Evolutionary conservation across 2,329 filamentous ascomycete genomes (phyloP).

Genomic region (Pseudonectria buxi): DNA sequence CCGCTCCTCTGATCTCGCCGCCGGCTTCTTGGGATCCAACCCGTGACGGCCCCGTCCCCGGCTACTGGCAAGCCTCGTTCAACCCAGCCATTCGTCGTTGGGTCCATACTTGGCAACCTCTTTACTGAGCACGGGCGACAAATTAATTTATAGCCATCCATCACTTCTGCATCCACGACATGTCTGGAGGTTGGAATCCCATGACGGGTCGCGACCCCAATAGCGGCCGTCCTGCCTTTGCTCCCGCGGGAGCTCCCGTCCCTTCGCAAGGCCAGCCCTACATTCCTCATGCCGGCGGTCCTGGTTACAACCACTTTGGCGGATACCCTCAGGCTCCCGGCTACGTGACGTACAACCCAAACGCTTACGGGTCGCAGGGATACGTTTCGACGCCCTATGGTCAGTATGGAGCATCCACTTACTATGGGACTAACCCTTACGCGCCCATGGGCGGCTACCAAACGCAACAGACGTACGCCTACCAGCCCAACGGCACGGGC

Average conservation of each 20-base stretch:
- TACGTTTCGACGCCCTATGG: conserved; percentile 8
- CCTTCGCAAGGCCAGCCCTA: conserved; percentile 32
- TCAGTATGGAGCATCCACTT: neutral
- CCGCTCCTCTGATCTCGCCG: neutral
- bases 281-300: conserved; percentile 30
- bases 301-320: conserved; percentile 25
- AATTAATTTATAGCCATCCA: neutral
- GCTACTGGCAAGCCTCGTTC: conserved; percentile 30
- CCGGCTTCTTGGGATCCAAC: conserved; percentile 23
- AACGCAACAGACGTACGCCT: conserved; percentile 21
- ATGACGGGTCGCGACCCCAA: conserved; percentile 31
- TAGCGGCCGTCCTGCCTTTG: conserved; percentile 24
- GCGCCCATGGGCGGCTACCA: conserved; percentile 17
- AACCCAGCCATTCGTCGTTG: conserved; percentile 23
- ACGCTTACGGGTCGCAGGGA: conserved; percentile 22
- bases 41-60: conserved; percentile 24
- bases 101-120: conserved; percentile 32
- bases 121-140: conserved; percentile 11
- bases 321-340: conserved; percentile 10
- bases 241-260: conserved; percentile 28
- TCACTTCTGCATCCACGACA: conserved; percentile 9
- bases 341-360: conserved; percentile 7
- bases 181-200: conserved; percentile 36
- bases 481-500: conserved; percentile 33
- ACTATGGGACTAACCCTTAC: conserved; percentile 9